These are phyloP conservation scores for Penicillium corylophilum DNA, from an alignment of 2,329 filamentous ascomycete species.

Conservation along the genomic window DNA sequence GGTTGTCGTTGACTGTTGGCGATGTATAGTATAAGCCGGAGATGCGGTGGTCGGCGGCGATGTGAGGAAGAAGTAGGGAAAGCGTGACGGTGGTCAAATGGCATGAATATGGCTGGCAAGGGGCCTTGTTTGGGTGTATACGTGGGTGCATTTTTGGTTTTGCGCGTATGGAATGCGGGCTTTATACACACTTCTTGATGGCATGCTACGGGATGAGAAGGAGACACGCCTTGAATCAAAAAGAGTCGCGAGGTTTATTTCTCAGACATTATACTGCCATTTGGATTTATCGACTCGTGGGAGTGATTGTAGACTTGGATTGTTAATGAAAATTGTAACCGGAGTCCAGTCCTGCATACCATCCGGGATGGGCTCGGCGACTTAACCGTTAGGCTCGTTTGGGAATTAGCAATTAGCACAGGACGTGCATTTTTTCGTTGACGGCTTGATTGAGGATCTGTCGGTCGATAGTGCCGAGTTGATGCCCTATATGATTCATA, in stretches of 20 bases:
- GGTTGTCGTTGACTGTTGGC: background rate
- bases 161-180: constrained; percentile 11
- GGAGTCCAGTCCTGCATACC: background rate
- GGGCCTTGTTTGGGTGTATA: background rate
- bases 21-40: background rate
- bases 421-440: background rate
- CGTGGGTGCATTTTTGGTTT: constrained; percentile 9
- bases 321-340: background rate
- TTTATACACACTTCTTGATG: constrained; percentile 1
- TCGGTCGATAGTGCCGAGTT: background rate
- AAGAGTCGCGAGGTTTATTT: no score
- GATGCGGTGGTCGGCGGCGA: background rate
- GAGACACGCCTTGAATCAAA: background rate
- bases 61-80: background rate
- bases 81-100: background rate
- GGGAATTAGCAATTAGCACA: background rate
- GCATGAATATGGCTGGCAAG: background rate
- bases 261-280: no score
- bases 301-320: background rate
- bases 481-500: background rate
- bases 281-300: background rate
- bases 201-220: background rate
- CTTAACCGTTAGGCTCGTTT: background rate
- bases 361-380: background rate
- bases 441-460: background rate